Evolutionary conservation across 2,329 filamentous ascomycete species (phyloP).

Genomic region (Penicillium decumbens): DNA sequence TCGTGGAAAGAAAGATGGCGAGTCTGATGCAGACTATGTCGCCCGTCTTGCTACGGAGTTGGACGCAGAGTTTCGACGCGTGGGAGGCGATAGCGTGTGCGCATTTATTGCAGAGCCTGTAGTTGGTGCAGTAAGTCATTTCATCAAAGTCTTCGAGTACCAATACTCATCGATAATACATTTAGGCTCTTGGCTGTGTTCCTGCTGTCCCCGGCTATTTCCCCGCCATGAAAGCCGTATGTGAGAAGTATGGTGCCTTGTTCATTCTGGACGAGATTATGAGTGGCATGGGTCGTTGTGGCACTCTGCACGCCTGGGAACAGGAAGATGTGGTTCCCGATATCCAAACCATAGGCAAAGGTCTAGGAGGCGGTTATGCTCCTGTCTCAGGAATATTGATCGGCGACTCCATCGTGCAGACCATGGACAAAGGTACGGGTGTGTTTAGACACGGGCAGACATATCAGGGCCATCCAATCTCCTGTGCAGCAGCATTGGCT

Average conservation of each 20-base stretch:
- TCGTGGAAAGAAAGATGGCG: conserved; percentile 49
- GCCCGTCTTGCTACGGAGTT: conserved; percentile 59
- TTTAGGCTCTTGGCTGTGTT: conserved; percentile 63
- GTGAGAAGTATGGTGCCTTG: conserved; percentile 65
- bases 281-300: conserved; percentile 59
- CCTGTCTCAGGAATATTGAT: conserved; percentile 55
- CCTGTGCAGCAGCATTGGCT: conserved; percentile 56
- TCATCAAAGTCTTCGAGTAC: background rate
- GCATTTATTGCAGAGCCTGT: conserved; percentile 71
- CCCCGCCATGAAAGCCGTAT: conserved; percentile 61
- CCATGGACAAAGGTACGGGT: conserved; percentile 45
- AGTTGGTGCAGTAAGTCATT: conserved; percentile 58
- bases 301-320: conserved; percentile 57
- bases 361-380: conserved; percentile 54
- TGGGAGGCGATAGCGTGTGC: conserved; percentile 63
- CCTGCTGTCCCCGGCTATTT: conserved; percentile 65
- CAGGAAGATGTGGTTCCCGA: conserved; percentile 56
- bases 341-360: conserved; percentile 58
- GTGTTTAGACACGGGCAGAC: conserved; percentile 57
- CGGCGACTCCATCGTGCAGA: conserved; percentile 47
- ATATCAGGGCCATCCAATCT: conserved; percentile 57
- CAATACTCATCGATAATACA: background rate
- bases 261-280: conserved; percentile 78
- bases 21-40: conserved; percentile 59
- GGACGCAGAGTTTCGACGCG: conserved; percentile 59